These are phyloP conservation scores for Apiotrichum mycotoxinovorans DNA, from an alignment of 1,284 basidiomycete species.

Conservation along the genomic window DNA sequence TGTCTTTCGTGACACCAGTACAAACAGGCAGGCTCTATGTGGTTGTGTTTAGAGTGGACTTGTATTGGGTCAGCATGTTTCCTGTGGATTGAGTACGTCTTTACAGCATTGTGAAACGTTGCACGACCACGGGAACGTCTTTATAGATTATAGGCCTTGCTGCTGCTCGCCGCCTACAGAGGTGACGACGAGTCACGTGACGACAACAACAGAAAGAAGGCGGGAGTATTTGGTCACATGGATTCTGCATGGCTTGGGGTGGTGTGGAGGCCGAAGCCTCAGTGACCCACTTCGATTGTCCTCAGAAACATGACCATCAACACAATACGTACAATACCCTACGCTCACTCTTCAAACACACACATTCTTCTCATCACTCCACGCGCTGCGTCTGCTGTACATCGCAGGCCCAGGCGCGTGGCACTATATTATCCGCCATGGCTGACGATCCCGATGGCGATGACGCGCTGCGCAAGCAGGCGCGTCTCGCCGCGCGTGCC, in stretches of 20 bases:
- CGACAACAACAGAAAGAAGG: neutral
- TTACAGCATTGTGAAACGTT: too few species aligned
- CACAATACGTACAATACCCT: neutral
- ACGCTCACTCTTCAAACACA: neutral
- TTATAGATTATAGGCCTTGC: too few species aligned
- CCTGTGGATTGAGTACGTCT: too few species aligned
- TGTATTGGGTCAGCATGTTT: too few species aligned
- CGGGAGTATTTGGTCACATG: neutral
- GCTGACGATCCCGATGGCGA: constrained; percentile 34
- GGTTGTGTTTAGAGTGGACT: too few species aligned
- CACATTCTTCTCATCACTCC: neutral
- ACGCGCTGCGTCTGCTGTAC: constrained; percentile 13
- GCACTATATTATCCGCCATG: neutral
- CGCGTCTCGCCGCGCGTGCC: constrained; percentile 37
- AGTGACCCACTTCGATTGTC: too few species aligned
- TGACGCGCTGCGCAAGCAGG: constrained; percentile 28
- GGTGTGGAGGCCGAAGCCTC: neutral
- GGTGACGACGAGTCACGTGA: too few species aligned
- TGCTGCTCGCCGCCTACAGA: too few species aligned
- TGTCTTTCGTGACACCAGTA: too few species aligned
- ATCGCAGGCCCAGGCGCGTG: constrained; percentile 9
- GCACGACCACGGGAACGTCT: too few species aligned
- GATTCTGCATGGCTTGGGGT: neutral
- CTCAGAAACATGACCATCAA: neutral
- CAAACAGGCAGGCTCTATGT: too few species aligned